phyloP scores from a whole-genome alignment of 2,329 filamentous ascomycete genomes.

The Zymoseptoria passerinii region DNA sequence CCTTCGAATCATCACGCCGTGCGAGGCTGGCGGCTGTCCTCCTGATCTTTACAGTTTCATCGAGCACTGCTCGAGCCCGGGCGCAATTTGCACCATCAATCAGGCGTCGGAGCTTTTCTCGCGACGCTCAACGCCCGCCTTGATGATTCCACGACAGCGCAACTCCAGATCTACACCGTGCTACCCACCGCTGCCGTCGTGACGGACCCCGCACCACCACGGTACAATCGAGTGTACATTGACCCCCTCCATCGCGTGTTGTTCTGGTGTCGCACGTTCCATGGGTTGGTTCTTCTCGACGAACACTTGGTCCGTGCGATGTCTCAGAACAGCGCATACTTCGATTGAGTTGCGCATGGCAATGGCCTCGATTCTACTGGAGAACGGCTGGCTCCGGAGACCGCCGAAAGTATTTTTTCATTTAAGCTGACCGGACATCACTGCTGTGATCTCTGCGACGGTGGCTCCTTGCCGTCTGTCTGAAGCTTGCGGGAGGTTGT shows the following conservation, averaged over 20 bases:
- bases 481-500: background rate
- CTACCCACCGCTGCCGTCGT: slow-evolving; percentile 1
- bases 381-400: background rate
- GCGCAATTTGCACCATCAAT: slow-evolving; percentile 3
- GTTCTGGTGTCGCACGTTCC: slow-evolving; percentile 18
- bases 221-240: slow-evolving; percentile 1
- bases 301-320: slow-evolving; percentile 24
- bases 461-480: background rate
- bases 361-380: background rate
- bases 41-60: slow-evolving; percentile 9
- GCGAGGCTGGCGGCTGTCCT: slow-evolving; percentile 6
- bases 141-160: slow-evolving; percentile 7
- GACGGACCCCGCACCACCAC: background rate
- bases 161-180: slow-evolving; percentile 11
- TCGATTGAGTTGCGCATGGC: background rate
- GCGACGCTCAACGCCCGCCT: slow-evolving; percentile 4
- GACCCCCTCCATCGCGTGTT: slow-evolving; percentile 19
- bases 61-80: background rate
- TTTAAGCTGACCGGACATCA: background rate
- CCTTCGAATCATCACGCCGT: slow-evolving; percentile 4
- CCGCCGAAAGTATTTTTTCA: background rate
- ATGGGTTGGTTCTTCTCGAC: slow-evolving; percentile 5
- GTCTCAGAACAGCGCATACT: slow-evolving; percentile 4
- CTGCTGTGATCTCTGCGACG: background rate
- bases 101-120: slow-evolving; percentile 6